Conservation (phyloP, 345 rosid species). For the Pugionium cornutum region DNA sequence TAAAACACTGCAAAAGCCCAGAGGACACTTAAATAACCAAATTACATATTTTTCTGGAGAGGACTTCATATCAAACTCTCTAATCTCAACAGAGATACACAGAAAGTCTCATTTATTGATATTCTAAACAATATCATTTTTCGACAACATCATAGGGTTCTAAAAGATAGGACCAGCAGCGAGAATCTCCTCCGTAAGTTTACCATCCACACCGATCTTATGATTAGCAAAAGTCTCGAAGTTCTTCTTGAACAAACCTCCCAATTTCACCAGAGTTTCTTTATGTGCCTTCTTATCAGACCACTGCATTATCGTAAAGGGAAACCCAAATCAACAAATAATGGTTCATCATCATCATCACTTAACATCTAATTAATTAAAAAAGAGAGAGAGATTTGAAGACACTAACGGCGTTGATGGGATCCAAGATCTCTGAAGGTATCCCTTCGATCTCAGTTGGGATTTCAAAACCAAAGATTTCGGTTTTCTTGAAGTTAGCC, state of each 20-base stretch:
- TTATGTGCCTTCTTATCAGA: constrained; percentile 65
- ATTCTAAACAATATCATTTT: too few relatives aligned
- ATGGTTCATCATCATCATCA: too few relatives aligned
- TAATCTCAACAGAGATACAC: too few relatives aligned
- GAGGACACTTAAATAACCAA: too few relatives aligned
- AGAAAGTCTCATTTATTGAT: too few relatives aligned
- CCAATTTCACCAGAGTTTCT: constrained; percentile 79
- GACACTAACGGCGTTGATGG: constrained; percentile 68
- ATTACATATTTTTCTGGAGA: too few relatives aligned
- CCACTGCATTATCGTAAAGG: constrained; percentile 54
- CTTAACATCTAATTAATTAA: too few relatives aligned
- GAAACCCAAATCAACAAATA: not conserved
- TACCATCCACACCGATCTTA: constrained; percentile 72
- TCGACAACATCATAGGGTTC: too few relatives aligned
- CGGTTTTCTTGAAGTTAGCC: constrained; percentile 62
- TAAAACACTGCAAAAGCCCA: too few relatives aligned
- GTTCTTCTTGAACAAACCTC: constrained; percentile 75
- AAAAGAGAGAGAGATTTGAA: too few relatives aligned
- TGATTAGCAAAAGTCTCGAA: constrained; percentile 74
- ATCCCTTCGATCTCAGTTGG: constrained; percentile 76
- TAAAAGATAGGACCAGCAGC: constrained; percentile 66
- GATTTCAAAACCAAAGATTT: constrained; percentile 83
- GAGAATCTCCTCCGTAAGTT: constrained; percentile 73
- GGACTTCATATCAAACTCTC: too few relatives aligned
- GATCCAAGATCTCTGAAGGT: constrained; percentile 84